Conservation (phyloP, 179 eudicot genomes). For the Gypsophila paniculata region DNA sequence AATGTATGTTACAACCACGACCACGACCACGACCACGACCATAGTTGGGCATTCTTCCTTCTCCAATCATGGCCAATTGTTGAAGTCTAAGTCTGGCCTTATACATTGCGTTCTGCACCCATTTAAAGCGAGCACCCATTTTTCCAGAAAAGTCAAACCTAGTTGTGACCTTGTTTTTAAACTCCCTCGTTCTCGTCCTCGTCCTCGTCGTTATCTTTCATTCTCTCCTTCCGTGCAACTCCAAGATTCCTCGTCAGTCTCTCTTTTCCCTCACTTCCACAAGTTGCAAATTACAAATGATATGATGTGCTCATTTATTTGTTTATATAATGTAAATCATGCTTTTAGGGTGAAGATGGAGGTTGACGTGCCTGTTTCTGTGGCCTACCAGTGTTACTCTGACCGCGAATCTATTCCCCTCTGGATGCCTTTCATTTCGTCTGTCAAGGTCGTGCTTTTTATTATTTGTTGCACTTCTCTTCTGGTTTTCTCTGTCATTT, state of each 20-base stretch:
- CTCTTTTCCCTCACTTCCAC: neutral
- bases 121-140: neutral
- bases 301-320: too few relatives aligned
- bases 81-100: neutral
- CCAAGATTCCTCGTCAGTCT: conserved; percentile 73
- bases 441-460: conserved; percentile 51
- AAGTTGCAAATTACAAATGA: too few relatives aligned
- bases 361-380: conserved; percentile 71
- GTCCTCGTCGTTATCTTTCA: neutral
- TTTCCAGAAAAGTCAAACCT: conserved; percentile 17
- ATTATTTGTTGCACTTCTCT: neutral
- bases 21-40: too few relatives aligned
- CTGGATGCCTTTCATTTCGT: conserved; percentile 96
- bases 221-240: conserved; percentile 55
- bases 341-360: conserved; percentile 70
- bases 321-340: neutral
- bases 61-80: conserved; percentile 1
- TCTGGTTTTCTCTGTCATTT: too few relatives aligned
- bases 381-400: conserved; percentile 71
- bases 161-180: neutral
- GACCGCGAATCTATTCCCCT: conserved; percentile 86
- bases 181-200: too few relatives aligned
- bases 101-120: neutral
- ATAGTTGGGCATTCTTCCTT: neutral
- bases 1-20: too few relatives aligned